Base-by-base conservation (phyloP, 352 stramenopile genomes). In the Pythium plurisporium region DNA sequence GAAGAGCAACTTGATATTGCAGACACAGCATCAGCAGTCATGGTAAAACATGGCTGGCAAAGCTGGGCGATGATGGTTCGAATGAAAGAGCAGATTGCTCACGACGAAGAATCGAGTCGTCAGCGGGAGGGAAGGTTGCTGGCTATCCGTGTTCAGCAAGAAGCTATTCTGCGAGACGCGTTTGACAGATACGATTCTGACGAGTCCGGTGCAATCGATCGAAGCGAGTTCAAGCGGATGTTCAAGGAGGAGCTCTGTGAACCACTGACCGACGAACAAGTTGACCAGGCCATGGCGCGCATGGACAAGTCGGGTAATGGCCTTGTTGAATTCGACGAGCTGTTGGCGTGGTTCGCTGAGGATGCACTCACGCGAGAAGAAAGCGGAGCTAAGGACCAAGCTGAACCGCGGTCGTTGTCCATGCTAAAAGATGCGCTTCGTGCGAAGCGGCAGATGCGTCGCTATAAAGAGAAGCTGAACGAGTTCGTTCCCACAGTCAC, bases 251-350 rank as follows among this genome's bases (percentile, higher is more conserved):
- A 81, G 37, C 26, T 81, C 20, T 81, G 69, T n/a, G 53, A 74
- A 37, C 72, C 69, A 22, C 46, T 81, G 31, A 69, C 29, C 19
- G 64, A 76, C 12, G 40, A 52, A 6, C 72, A 78, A 37, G 51
- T 70, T 22, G 50, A 74, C 7, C 50, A 59, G 10, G 72, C 69
- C 9, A 74, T 81, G 60, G 33, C 23, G 7, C 22, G 34, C 20
- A 78, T 81, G 66, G 72, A 81, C 56, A 75, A 64, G 41, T 78
- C 72, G 0, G 69, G 69, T 3, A 73, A 81, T 36, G 72, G 72
- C 3, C 50, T 59, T 9, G 52, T 81, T 29, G 66, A 81, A 34
- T 81, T 78, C 22, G 72, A 74, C 22, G 72, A 81, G 48, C 49
- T 81, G 9, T 38, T 78, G 7, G 33, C 47, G 14, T 81, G 72